Evolutionary conservation across 257 asterid species (phyloP).

Genomic region (Eucommia ulmoides): DNA sequence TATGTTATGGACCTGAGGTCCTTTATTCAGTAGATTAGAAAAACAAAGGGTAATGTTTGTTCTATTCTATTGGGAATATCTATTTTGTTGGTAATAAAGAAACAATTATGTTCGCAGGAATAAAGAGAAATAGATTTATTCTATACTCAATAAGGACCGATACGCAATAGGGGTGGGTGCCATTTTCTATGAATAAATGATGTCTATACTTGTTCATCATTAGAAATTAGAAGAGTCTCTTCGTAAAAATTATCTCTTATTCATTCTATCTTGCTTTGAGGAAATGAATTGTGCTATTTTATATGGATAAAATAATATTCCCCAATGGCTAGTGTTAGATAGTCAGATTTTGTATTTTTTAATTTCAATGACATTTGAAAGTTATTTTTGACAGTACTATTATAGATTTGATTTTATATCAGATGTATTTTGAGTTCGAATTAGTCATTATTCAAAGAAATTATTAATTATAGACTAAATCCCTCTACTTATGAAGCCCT

Average conservation of each 20-base stretch:
- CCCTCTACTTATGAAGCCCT: too few relatives aligned
- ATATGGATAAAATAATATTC: too few relatives aligned
- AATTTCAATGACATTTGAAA: too few relatives aligned
- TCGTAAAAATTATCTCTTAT: neutral
- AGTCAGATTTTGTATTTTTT: too few relatives aligned
- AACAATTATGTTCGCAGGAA: slow-evolving; percentile 8
- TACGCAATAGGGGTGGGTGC: neutral
- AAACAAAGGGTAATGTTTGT: neutral
- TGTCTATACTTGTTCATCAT: slow-evolving; percentile 2
- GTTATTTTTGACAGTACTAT: too few relatives aligned
- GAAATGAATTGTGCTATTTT: too few relatives aligned
- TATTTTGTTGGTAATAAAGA: slow-evolving; percentile 8
- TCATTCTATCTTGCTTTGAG: neutral
- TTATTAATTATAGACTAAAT: too few relatives aligned
- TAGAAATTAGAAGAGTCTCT: neutral
- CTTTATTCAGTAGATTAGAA: slow-evolving; percentile 1
- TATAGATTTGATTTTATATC: too few relatives aligned
- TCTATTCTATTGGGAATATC: slow-evolving; percentile 8
- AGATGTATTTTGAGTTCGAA: too few relatives aligned
- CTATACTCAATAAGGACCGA: slow-evolving; percentile 10
- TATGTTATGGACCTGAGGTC: too few relatives aligned
- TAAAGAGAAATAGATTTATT: slow-evolving; percentile 9
- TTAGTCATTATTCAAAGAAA: too few relatives aligned
- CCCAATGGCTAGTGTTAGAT: too few relatives aligned
- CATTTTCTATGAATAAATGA: slow-evolving; percentile 6